Percentiles rank a stretch among this genome's conserved stretches.
These are phyloP conservation scores for Pulveroboletus sp. DNA, from an alignment of 768 basidiomycete genomes.

Conservation along the genomic window DNA sequence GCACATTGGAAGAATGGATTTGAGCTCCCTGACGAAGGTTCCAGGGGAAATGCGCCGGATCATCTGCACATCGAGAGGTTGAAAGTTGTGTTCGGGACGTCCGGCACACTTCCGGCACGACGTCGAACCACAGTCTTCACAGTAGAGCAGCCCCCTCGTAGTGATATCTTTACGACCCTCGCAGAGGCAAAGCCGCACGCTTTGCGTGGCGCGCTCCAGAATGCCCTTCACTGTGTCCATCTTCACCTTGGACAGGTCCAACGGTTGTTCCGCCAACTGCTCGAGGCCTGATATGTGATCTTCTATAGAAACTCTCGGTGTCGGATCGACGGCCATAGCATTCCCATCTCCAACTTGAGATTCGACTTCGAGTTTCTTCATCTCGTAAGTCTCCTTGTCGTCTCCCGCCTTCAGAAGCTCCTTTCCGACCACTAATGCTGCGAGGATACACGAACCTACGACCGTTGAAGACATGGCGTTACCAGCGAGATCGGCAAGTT, in stretches of 20 bases:
- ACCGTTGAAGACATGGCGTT: conserved; percentile 99
- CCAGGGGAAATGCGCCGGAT: conserved; percentile 66
- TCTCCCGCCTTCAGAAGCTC: conserved; percentile 64
- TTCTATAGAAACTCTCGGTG: conserved; percentile 29
- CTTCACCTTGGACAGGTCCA: conserved; percentile 63
- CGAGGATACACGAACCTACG: conserved; percentile 84
- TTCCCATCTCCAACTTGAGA: conserved; percentile 32
- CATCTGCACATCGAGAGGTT: conserved; percentile 46
- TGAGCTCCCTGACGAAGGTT: conserved; percentile 72
- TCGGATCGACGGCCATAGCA: conserved; percentile 48
- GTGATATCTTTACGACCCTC: conserved; percentile 84
- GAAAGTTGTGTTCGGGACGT: conserved; percentile 81
- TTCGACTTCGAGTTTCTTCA: conserved; percentile 43
- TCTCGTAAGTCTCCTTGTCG: conserved; percentile 66
- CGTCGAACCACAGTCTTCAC: conserved; percentile 71
- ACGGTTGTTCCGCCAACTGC: conserved; percentile 52
- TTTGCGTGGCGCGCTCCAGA: conserved; percentile 60
- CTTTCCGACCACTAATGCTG: conserved; percentile 67
- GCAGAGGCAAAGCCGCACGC: conserved; percentile 81
- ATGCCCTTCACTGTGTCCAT: conserved; percentile 48
- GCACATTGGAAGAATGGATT: conserved; percentile 84
- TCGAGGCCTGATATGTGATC: conserved; percentile 72
- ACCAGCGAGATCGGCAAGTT: conserved; percentile 90
- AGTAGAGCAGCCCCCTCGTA: conserved; percentile 58
- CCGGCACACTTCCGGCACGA: conserved; percentile 87